Evolutionary conservation across 805 yeast genomes (phyloP).

Genomic region (Tetrapisispora phaffii): DNA sequence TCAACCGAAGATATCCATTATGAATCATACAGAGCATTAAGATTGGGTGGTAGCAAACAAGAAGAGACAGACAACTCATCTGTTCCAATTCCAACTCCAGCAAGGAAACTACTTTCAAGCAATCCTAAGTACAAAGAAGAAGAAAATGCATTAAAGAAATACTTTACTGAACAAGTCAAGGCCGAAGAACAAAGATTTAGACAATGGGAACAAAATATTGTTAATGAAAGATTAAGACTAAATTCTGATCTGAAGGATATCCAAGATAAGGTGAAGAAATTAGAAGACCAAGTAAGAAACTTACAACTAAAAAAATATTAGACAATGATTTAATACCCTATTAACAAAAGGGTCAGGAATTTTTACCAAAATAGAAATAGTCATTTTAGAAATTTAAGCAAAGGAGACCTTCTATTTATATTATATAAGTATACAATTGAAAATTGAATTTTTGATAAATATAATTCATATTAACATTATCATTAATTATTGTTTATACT

Average conservation of each 20-base stretch:
- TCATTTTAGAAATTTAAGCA: neutral
- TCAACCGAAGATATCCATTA: conserved; percentile 76
- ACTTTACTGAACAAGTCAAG: conserved; percentile 93
- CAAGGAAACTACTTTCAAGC: conserved; percentile 43
- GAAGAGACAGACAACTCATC: conserved; percentile 25
- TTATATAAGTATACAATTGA: neutral
- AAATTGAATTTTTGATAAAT: neutral
- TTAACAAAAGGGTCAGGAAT: neutral
- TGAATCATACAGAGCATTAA: conserved; percentile 65
- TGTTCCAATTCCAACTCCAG: conserved; percentile 33
- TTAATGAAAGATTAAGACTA: conserved; percentile 86
- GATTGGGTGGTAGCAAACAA: conserved; percentile 44
- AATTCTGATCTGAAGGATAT: conserved; percentile 89
- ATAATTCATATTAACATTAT: neutral
- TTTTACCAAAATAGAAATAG: neutral
- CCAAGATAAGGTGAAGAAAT: conserved; percentile 61
- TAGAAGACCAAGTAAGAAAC: conserved; percentile 66
- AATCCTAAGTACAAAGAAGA: conserved; percentile 95
- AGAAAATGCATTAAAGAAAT: conserved; percentile 85
- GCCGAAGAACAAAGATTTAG: conserved; percentile 94
- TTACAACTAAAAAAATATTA: conserved; percentile 46
- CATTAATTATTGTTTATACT: neutral
- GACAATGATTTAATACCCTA: neutral
- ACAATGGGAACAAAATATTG: conserved; percentile 97
- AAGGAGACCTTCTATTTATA: neutral